Evolutionary conservation across 1,139 yeast species (phyloP).

Genomic region (Hansenula lynferdii): DNA sequence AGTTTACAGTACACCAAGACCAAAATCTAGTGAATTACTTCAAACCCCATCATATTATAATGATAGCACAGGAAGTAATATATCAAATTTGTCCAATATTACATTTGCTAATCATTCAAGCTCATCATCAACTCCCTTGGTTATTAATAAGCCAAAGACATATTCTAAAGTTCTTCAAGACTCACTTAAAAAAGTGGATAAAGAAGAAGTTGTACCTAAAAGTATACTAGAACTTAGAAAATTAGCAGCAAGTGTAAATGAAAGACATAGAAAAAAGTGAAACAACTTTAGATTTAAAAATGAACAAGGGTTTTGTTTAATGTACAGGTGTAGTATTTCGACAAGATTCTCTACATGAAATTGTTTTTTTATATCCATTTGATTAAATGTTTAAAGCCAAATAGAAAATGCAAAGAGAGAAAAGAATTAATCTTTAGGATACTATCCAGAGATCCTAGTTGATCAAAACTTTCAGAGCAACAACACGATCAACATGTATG

Average conservation of each 20-base stretch:
- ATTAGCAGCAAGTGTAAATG: constrained; percentile 19
- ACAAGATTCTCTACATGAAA: too few species aligned
- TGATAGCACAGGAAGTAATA: constrained; percentile 13
- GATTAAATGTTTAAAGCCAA: too few species aligned
- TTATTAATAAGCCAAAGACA: constrained; percentile 15
- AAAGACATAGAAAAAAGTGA: constrained; percentile 15
- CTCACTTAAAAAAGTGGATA: not conserved
- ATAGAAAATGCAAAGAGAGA: too few species aligned
- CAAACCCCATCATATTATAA: constrained; percentile 22
- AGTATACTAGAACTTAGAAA: constrained; percentile 14
- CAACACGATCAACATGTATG: too few species aligned
- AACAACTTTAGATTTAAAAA: not conserved
- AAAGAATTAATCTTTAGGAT: too few species aligned
- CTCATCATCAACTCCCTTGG: constrained; percentile 12
- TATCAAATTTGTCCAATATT: constrained; percentile 21
- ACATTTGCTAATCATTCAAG: constrained; percentile 21
- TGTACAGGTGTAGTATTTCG: too few species aligned
- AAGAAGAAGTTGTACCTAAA: constrained; percentile 13
- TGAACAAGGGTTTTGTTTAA: not conserved
- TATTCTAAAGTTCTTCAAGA: constrained; percentile 5
- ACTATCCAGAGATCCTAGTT: too few species aligned
- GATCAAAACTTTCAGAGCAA: too few species aligned
- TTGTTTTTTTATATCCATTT: too few species aligned
- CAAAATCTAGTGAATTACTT: constrained; percentile 21
- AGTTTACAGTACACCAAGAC: constrained; percentile 20